phyloP scores from a whole-genome alignment of 2,329 filamentous ascomycete genomes.

The Cladosporium halotolerans region DNA sequence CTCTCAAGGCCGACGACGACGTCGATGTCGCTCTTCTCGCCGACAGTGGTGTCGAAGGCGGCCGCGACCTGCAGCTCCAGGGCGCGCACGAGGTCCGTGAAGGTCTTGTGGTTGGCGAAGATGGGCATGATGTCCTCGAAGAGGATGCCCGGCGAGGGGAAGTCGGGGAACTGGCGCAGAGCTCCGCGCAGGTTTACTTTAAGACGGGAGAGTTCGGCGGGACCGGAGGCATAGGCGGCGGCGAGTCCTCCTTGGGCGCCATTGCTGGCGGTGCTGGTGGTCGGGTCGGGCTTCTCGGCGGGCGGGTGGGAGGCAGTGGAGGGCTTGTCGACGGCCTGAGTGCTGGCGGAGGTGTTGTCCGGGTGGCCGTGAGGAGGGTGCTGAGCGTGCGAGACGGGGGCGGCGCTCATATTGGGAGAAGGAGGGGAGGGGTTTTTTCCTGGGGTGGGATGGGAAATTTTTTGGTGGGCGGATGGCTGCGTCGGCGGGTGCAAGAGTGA shows the following conservation, averaged over 20 bases:
- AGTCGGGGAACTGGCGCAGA: conserved; percentile 83
- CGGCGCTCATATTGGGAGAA: conserved; percentile 8
- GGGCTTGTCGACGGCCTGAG: conserved; percentile 23
- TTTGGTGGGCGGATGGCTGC: conserved; percentile 5
- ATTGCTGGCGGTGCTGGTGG: conserved; percentile 26
- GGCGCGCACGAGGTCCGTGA: conserved; percentile 71
- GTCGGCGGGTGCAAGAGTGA: conserved; percentile 5
- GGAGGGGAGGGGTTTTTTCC: neutral
- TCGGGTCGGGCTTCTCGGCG: conserved; percentile 28
- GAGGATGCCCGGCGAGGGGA: conserved; percentile 83
- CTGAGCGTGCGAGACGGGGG: conserved; percentile 12
- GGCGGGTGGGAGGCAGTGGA: conserved; percentile 29
- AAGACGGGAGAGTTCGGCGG: conserved; percentile 53
- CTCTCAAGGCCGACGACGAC: conserved; percentile 91
- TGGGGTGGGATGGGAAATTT: neutral
- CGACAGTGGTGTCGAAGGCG: conserved; percentile 41
- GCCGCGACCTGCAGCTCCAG: conserved; percentile 75
- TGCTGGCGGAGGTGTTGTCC: conserved; percentile 22
- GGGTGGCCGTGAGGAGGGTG: conserved; percentile 22
- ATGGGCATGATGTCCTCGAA: conserved; percentile 98
- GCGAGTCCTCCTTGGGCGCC: conserved; percentile 44
- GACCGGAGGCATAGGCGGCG: conserved; percentile 43
- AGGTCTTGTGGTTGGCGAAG: conserved; percentile 70
- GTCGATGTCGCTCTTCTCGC: conserved; percentile 49
- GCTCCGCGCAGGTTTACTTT: conserved; percentile 62